phyloP scores from a whole-genome alignment of 2,329 filamentous ascomycete species.

The Ambrosiella xylebori region DNA sequence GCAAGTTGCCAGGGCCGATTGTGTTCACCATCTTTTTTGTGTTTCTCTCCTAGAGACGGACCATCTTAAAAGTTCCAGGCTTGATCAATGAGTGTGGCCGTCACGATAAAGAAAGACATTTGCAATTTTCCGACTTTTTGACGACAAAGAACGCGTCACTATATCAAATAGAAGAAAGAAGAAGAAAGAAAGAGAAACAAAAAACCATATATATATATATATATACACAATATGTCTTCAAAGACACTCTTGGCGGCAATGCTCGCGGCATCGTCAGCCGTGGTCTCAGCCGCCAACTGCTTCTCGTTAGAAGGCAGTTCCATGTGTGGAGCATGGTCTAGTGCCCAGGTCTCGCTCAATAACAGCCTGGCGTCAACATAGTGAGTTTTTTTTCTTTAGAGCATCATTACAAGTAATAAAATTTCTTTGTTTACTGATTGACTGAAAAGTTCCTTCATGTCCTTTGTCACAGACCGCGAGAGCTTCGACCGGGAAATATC shows the following conservation, averaged over 20 bases:
- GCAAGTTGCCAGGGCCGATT: background rate
- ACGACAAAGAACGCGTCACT: background rate
- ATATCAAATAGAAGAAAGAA: background rate
- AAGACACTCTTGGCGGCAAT: constrained; percentile 8
- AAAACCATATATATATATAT: too few species aligned
- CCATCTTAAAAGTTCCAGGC: background rate
- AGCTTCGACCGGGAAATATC: constrained; percentile 64
- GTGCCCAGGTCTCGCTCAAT: constrained; percentile 9
- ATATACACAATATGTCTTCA: constrained; percentile 1
- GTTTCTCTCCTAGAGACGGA: background rate
- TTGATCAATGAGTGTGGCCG: background rate
- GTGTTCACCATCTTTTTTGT: background rate
- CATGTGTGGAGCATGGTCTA: constrained; percentile 11
- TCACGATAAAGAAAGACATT: constrained; percentile 11
- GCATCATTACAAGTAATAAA: background rate
- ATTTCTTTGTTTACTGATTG: background rate
- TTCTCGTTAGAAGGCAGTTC: constrained; percentile 9
- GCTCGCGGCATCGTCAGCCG: constrained; percentile 4
- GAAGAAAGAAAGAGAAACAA: too few species aligned
- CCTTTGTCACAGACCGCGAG: constrained; percentile 55
- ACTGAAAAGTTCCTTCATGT: constrained; percentile 59
- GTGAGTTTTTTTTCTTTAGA: constrained; percentile 6
- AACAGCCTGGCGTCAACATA: constrained; percentile 9
- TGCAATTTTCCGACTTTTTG: background rate
- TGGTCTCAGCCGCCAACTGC: constrained; percentile 11